Conservation (phyloP, 352 stramenopile genomes). For the Plasmopara muralis region DNA sequence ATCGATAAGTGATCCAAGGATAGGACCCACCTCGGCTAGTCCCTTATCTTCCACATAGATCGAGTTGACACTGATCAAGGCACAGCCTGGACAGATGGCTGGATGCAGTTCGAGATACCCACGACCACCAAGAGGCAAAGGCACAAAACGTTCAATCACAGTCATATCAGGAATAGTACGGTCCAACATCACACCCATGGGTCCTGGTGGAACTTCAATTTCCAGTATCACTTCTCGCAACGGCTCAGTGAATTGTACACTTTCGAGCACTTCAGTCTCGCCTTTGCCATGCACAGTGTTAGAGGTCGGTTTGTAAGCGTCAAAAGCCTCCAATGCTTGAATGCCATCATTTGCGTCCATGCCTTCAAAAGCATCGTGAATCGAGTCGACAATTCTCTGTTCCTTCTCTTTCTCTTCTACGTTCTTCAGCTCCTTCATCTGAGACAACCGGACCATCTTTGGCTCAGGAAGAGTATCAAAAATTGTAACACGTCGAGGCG, state of each 20-base stretch:
- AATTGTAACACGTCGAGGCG: slow-evolving; percentile 30
- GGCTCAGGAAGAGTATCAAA: slow-evolving; percentile 55
- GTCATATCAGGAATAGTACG: slow-evolving; percentile 72
- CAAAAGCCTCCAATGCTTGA: slow-evolving; percentile 30
- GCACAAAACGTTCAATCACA: slow-evolving; percentile 71
- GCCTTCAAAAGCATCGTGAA: slow-evolving; percentile 81
- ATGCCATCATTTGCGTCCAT: slow-evolving; percentile 38
- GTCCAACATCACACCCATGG: slow-evolving; percentile 80
- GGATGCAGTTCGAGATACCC: slow-evolving; percentile 78
- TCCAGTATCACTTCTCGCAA: slow-evolving; percentile 76
- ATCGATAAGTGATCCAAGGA: slow-evolving; percentile 49
- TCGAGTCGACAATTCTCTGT: slow-evolving; percentile 38
- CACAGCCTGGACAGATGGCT: slow-evolving; percentile 68
- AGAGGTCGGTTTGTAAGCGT: slow-evolving; percentile 30
- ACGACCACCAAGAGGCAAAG: slow-evolving; percentile 53
- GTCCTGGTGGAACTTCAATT: slow-evolving; percentile 68
- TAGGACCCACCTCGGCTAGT: slow-evolving; percentile 60
- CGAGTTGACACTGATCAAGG: slow-evolving; percentile 72
- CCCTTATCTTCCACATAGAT: slow-evolving; percentile 68
- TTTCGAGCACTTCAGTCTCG: slow-evolving; percentile 9
- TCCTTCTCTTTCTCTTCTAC: slow-evolving; percentile 29
- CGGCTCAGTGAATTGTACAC: slow-evolving; percentile 33
- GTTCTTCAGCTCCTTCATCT: too few relatives aligned
- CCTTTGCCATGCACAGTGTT: slow-evolving; percentile 9
- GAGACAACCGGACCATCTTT: slow-evolving; percentile 21